Conservation (phyloP, 2,329 filamentous ascomycete genomes). For the Colletotrichum musicola region DNA sequence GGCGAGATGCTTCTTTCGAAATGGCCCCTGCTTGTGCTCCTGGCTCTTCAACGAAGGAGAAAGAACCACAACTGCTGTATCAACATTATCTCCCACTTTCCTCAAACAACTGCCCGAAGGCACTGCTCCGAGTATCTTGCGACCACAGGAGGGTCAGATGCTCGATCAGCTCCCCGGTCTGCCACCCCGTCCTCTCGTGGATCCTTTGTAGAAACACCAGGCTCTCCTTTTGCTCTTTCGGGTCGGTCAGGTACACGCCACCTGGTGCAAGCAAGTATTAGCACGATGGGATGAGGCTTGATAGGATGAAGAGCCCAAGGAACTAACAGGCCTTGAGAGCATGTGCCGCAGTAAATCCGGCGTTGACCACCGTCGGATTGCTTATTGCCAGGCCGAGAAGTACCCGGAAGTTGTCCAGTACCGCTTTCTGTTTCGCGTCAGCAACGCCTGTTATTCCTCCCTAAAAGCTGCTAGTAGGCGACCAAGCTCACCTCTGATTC, state of each 20-base stretch:
- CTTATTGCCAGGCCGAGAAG: slow-evolving; percentile 45
- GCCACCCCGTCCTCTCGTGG: slow-evolving; percentile 19
- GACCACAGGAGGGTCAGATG: slow-evolving; percentile 9
- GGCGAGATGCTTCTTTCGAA: too few species aligned
- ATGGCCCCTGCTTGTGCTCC: too few species aligned
- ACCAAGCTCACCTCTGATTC: slow-evolving; percentile 39
- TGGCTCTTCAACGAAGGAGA: too few species aligned
- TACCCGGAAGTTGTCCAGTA: slow-evolving; percentile 42
- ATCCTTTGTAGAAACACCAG: slow-evolving; percentile 1
- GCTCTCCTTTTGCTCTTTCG: slow-evolving; percentile 22
- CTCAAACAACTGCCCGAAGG: slow-evolving; percentile 11
- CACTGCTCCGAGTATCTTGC: slow-evolving; percentile 4
- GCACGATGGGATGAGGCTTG: background rate
- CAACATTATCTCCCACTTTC: background rate
- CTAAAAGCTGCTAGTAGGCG: too few species aligned
- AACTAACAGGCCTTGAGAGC: slow-evolving; percentile 44
- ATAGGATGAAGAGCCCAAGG: too few species aligned
- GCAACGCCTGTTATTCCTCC: background rate
- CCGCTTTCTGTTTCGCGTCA: slow-evolving; percentile 38
- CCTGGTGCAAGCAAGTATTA: background rate
- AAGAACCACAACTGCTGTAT: background rate
- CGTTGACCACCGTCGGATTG: slow-evolving; percentile 43
- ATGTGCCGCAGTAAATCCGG: slow-evolving; percentile 45
- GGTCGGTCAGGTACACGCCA: slow-evolving; percentile 11
- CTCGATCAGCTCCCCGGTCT: slow-evolving; percentile 19